Evolutionary conservation across 1,139 yeast species (phyloP).

Genomic region (Pichia sp.): DNA sequence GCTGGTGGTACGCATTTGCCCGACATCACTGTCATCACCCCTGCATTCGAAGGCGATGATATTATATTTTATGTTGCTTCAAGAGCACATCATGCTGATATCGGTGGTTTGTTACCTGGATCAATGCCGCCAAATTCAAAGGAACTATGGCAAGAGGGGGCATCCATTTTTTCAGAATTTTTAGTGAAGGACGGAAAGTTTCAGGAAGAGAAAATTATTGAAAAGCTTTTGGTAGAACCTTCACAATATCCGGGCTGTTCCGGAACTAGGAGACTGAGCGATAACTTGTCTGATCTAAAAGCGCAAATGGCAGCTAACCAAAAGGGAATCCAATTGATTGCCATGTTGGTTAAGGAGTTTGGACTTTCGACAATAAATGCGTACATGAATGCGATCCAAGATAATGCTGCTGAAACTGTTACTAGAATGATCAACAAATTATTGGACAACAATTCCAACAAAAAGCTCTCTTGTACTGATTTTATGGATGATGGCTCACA

Average conservation of each 20-base stretch:
- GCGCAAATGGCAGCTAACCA: constrained; percentile 65
- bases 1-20: constrained; percentile 64
- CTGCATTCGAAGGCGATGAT: constrained; percentile 35
- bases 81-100: constrained; percentile 62
- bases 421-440: constrained; percentile 26
- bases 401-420: constrained; percentile 51
- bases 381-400: constrained; percentile 55
- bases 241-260: constrained; percentile 46
- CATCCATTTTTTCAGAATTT: constrained; percentile 47
- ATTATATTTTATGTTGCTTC: constrained; percentile 57
- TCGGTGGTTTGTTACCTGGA: constrained; percentile 60
- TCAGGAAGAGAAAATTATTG: constrained; percentile 41
- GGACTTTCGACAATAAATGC: constrained; percentile 42
- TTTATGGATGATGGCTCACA: constrained; percentile 57
- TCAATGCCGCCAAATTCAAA: constrained; percentile 59
- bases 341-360: constrained; percentile 40
- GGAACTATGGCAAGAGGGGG: constrained; percentile 58
- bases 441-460: constrained; percentile 27
- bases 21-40: constrained; percentile 72
- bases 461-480: constrained; percentile 38
- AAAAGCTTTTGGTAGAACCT: constrained; percentile 42
- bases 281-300: constrained; percentile 54
- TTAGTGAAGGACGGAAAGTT: constrained; percentile 48
- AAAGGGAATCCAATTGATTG: constrained; percentile 48
- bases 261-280: constrained; percentile 51